These are phyloP conservation scores for Acanthamoeba rhysodes DNA, from an alignment of 208 protist species.

Conservation along the genomic window DNA sequence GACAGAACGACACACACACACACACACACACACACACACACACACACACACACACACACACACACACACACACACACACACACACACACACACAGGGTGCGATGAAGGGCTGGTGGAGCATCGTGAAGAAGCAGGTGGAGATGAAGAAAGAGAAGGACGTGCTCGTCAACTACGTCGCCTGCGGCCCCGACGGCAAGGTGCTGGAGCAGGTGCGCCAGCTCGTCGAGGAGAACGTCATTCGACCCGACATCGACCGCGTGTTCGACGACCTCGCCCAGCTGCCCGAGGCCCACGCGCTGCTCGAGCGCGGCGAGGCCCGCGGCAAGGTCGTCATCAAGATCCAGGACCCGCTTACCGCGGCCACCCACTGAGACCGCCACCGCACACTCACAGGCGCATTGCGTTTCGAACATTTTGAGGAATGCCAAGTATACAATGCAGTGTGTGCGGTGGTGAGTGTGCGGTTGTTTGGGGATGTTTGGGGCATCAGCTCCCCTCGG, in stretches of 20 bases:
- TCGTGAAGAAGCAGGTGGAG: conserved; percentile 6
- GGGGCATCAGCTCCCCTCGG: neutral
- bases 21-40: no score
- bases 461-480: neutral
- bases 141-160: conserved; percentile 22
- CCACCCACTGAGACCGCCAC: neutral
- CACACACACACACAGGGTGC: neutral
- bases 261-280: conserved; percentile 10
- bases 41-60: no score
- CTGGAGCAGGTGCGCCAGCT: conserved; percentile 39
- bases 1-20: neutral
- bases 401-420: neutral
- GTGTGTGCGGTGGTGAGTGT: neutral
- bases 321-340: conserved; percentile 26
- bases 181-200: conserved; percentile 7
- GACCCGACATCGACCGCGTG: neutral
- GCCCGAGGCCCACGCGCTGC: conserved; percentile 19
- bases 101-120: conserved; percentile 12
- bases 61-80: no score
- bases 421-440: neutral
- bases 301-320: conserved; percentile 14
- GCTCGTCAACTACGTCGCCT: neutral
- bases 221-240: conserved; percentile 27
- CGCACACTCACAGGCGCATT: no score
- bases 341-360: no score